phyloP scores from a whole-genome alignment of 345 rosid species.

The Microcos paniculata region DNA sequence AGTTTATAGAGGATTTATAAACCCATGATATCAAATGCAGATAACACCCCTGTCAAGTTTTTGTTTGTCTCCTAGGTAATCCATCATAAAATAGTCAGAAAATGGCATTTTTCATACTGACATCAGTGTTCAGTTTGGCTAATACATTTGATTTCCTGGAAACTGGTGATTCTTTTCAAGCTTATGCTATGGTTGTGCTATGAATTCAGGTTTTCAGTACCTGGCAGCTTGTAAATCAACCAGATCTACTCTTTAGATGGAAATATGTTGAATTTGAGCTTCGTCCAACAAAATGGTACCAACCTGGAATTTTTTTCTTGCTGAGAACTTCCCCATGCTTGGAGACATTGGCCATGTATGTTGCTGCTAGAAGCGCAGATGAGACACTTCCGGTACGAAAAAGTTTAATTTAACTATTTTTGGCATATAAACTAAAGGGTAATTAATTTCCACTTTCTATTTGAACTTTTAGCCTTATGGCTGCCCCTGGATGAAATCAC shows the following conservation, averaged over 20 bases:
- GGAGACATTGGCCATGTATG: slow-evolving; percentile 8
- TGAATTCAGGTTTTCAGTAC: not conserved
- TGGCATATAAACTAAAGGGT: too few relatives aligned
- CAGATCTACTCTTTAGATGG: slow-evolving; percentile 1
- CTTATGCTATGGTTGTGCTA: not conserved
- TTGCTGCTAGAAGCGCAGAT: not conserved
- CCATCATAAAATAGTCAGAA: too few relatives aligned
- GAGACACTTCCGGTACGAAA: not conserved
- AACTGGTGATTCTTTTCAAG: not conserved
- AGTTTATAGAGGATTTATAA: too few relatives aligned
- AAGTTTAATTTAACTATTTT: not conserved
- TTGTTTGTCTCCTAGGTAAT: too few relatives aligned
- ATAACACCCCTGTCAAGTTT: too few relatives aligned
- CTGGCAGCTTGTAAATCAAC: not conserved
- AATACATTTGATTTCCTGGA: not conserved
- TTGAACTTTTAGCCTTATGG: too few relatives aligned
- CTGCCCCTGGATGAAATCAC: not conserved
- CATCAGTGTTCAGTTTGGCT: not conserved
- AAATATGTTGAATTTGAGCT: not conserved
- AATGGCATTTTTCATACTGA: not conserved
- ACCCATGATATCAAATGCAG: too few relatives aligned
- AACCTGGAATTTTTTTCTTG: slow-evolving; percentile 1
- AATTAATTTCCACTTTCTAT: too few relatives aligned
- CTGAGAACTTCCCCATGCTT: not conserved
- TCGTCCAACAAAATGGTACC: not conserved